Percentiles rank a stretch among this genome's conserved stretches.
These are phyloP conservation scores for Lignosus rhinocerotis DNA, from an alignment of 1,284 basidiomycete species.

Conservation along the genomic window DNA sequence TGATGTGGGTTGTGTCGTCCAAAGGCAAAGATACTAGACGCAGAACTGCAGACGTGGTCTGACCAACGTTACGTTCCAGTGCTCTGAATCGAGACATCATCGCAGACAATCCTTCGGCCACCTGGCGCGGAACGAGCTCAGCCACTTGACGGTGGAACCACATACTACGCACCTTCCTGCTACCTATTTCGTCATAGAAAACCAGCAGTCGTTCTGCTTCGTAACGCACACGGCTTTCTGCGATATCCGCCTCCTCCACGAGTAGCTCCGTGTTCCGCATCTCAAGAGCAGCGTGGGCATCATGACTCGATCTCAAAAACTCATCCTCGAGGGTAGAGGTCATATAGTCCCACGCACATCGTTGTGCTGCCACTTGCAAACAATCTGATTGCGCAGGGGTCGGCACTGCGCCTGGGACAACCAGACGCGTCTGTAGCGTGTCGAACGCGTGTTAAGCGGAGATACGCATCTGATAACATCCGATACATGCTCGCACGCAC, in stretches of 20 bases:
- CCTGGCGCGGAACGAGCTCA: conserved; percentile 2
- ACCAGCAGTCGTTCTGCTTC: conserved; percentile 27
- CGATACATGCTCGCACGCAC: neutral
- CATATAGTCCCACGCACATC: conserved; percentile 31
- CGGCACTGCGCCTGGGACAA: neutral
- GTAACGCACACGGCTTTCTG: conserved; percentile 27
- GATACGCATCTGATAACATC: neutral
- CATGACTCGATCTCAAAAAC: conserved; percentile 3
- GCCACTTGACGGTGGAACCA: too few relatives aligned
- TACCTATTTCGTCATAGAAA: conserved; percentile 28
- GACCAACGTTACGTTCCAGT: conserved; percentile 12
- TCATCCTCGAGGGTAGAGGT: conserved; percentile 20
- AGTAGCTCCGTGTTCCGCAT: conserved; percentile 11
- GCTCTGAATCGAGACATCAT: conserved; percentile 14
- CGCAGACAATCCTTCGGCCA: conserved; percentile 14
- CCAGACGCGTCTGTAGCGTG: conserved; percentile 8
- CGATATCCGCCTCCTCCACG: conserved; percentile 27
- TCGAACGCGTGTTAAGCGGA: neutral
- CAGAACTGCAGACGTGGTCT: conserved; percentile 8
- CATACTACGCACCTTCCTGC: conserved; percentile 10
- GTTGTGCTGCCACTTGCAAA: conserved; percentile 26
- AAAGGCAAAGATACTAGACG: conserved; percentile 11
- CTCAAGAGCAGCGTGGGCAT: conserved; percentile 16
- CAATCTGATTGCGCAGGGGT: conserved; percentile 10
- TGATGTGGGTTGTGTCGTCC: conserved; percentile 17